Evolutionary conservation across 2,329 filamentous ascomycete genomes (phyloP), one percentile per base, ranked within the genome.

Genomic region (Fusarium brevicatenulatum): DNA sequence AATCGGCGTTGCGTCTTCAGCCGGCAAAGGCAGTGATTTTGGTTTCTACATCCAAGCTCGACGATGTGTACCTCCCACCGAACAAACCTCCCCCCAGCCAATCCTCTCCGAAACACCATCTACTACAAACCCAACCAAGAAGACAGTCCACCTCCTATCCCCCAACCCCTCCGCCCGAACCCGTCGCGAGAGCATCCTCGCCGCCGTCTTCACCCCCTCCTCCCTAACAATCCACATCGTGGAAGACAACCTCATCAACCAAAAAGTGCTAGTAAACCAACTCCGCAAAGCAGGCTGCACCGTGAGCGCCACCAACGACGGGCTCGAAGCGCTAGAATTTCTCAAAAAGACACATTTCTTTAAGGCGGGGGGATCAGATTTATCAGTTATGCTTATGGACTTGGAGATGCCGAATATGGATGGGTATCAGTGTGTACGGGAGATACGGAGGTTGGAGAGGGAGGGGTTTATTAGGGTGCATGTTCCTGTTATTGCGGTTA

Each of bases 181-280:
- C 23, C 34, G n/a, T 10, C 43, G 10, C 39, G 39, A 9, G 18
- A 42, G 7, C 10, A n/a, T 25, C 6, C 37, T 46, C 16, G 46
- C 28, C 19, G 28, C 46, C 9, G 34, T 30, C 0, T 58, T 71
- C 10, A 46, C 57, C 12, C 65, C 63, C 9, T 28, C 30, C 7
- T 19, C 87, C 13, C 83, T 90, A 65, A 86, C 86, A 43, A 86
- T 92, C 5, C 81, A 92, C 12, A 82, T 92, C 7, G 91, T 92
- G 1, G 91, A 92, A 78, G 91, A 92, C 76, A 92, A 92, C 75
- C 82, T 86, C 8, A 90, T 91, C 70, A 92, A 92, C 77, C 91
- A 92, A 76, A 91, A 91, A 73, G 90, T 91, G 44, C 80, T 92
- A 2, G 81, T 91, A n/a, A 90, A 90, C 55, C 91, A 91, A 77